Base-by-base conservation (phyloP, 805 yeast species). In the Monosporozyma servazzii region DNA sequence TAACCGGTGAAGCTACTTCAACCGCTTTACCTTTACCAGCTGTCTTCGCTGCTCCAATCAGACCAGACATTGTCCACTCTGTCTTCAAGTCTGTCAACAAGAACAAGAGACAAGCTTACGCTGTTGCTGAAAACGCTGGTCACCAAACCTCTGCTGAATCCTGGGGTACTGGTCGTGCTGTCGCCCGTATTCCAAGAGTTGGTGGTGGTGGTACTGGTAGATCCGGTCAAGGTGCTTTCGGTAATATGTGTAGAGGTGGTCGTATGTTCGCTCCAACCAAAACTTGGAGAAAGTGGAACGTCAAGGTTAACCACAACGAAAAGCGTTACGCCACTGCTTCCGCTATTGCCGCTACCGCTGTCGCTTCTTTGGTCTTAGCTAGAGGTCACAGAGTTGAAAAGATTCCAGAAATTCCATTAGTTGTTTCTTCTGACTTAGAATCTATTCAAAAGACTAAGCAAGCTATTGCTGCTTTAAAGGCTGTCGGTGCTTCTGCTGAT, bases 121-220 rank as follows among this genome's bases (percentile, higher is more conserved):
- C 99, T 75, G 99, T 93, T 69, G 85, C 98, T 69, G 89, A 84
- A 75, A 87, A 89, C 80, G 99, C 99, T 72, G 99, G 99, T 81
- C 96, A 88, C 85, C 98, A 93, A 82, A 90, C 97, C 78, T 91
- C 98, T 61, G 99, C 99, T 75, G 97, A 89, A 81, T 93, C 99
- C 62, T 93, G 99, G 99, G 99, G 99, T 89, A 93, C 99, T 70
- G 99, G 99, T 84, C 90, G 99, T 83, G 99, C 99, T 79, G 96
- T 93, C 73, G 98, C 99, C 80, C 91, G 99, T 84, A 91, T 93
- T 77, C 99, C 99, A 82, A 90, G 99, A 85, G 98, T 93, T 75
- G 96, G 96, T 80, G 99, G 99, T 82, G 90, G 96, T 75, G 99
- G 99, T 87, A 93, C 99, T 76, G 96, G 89, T 95, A 90, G 99